phyloP scores from a whole-genome alignment of 495 filamentous ascomycete species.

The Staphylotrichum tortipilum region DNA sequence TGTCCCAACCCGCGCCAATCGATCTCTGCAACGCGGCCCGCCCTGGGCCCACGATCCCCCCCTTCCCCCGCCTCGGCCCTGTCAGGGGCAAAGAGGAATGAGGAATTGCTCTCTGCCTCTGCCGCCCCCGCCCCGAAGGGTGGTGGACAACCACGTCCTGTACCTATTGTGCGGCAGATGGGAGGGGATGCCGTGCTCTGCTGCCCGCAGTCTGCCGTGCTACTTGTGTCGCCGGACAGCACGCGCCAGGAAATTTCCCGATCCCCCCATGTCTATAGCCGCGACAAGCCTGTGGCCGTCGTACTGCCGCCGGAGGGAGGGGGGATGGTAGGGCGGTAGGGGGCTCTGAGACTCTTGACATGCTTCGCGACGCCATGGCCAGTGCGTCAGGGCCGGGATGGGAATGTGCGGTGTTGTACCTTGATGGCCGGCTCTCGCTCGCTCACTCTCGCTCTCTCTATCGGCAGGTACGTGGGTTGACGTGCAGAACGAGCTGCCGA shows the following conservation, averaged over 20 bases:
- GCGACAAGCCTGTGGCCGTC: constrained; percentile 6
- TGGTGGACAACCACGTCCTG: no score
- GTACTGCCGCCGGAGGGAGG: no score
- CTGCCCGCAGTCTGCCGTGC: constrained; percentile 3
- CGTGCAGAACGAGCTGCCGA: not conserved
- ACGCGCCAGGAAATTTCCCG: constrained; percentile 11
- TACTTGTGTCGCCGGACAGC: constrained; percentile 2
- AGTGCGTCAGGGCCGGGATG: not conserved
- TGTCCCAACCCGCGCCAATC: constrained; percentile 10
- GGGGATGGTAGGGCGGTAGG: no score
- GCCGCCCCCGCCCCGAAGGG: no score
- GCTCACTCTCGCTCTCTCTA: no score
- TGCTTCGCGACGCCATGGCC: not conserved
- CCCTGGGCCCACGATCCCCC: no score
- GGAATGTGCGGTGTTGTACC: no score
- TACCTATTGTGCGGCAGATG: constrained; percentile 1
- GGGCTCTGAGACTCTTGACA: constrained; percentile 4
- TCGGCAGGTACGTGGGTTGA: not conserved
- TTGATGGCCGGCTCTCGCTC: not conserved
- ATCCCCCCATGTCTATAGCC: constrained; percentile 5
- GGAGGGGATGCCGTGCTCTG: constrained; percentile 5
- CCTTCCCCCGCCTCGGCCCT: no score
- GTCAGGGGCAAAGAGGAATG: no score
- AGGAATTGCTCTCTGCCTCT: not conserved
- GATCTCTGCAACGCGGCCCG: constrained; percentile 2